Evolutionary conservation across 192 early-diverging fungal genomes (phyloP).

Genomic region (Rhizophlyctis rosea): DNA sequence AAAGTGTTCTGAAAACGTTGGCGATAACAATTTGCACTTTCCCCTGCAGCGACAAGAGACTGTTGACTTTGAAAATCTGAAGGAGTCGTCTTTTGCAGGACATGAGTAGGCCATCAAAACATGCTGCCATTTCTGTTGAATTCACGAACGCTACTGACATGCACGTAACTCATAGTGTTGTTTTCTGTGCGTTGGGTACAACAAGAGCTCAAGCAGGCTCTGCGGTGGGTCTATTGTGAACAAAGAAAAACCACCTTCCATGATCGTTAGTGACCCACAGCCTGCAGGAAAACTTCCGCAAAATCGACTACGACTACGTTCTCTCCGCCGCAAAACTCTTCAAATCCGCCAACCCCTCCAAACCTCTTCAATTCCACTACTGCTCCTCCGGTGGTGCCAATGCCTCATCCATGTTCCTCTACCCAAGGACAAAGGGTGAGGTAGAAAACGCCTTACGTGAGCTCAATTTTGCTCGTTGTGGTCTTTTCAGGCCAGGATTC

Average conservation of each 20-base stretch:
- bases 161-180: constrained; percentile 43
- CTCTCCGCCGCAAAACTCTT: constrained; percentile 62
- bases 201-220: constrained; percentile 64
- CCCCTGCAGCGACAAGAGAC: neutral
- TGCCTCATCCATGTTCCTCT: constrained; percentile 61
- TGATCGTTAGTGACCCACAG: too few relatives aligned
- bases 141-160: too few relatives aligned
- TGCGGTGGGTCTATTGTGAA: constrained; percentile 28
- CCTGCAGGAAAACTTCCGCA: constrained; percentile 52
- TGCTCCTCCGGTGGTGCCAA: constrained; percentile 41
- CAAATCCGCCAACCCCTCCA: constrained; percentile 61
- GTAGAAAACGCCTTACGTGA: constrained; percentile 63
- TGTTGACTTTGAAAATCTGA: constrained; percentile 73
- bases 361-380: constrained; percentile 43
- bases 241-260: too few relatives aligned
- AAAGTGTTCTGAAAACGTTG: neutral
- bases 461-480: constrained; percentile 60
- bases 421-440: constrained; percentile 72
- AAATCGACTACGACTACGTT: constrained; percentile 78
- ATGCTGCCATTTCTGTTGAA: too few relatives aligned
- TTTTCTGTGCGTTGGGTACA: constrained; percentile 73
- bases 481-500: constrained; percentile 62
- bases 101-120: constrained; percentile 36
- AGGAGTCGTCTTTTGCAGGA: constrained; percentile 38
- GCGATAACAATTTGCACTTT: neutral